phyloP scores from a whole-genome alignment of 176 grass and related monocot species.

The Rhipidocladum racemiflorum region DNA sequence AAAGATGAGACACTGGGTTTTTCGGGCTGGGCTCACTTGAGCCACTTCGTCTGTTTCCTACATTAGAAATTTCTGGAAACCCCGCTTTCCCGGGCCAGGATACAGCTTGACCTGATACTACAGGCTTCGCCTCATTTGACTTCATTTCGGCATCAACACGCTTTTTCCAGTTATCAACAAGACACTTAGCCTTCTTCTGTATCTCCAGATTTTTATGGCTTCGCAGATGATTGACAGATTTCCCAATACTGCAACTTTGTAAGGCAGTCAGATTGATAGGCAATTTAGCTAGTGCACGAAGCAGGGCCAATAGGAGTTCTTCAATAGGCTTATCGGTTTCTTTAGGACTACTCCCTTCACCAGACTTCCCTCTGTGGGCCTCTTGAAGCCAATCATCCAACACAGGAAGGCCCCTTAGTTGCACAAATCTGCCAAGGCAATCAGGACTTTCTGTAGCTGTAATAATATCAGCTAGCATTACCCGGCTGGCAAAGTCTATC shows the following conservation, averaged over 20 bases:
- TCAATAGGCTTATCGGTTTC: slow-evolving; percentile 61
- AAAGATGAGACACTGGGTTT: slow-evolving; percentile 35
- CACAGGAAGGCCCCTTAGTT: slow-evolving; percentile 56
- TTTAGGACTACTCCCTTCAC: slow-evolving; percentile 66
- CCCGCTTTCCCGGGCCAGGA: slow-evolving; percentile 63
- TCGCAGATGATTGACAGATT: slow-evolving; percentile 87
- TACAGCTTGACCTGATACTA: slow-evolving; percentile 55
- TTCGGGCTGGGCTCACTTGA: slow-evolving; percentile 55
- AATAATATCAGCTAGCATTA: slow-evolving; percentile 67
- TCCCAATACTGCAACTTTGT: slow-evolving; percentile 87
- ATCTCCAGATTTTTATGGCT: slow-evolving; percentile 84
- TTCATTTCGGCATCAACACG: slow-evolving; percentile 98
- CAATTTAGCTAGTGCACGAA: slow-evolving; percentile 79
- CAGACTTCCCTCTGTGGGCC: slow-evolving; percentile 57
- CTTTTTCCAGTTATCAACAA: slow-evolving; percentile 95
- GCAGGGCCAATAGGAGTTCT: slow-evolving; percentile 70
- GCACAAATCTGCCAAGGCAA: slow-evolving; percentile 64
- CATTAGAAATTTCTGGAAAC: slow-evolving; percentile 63
- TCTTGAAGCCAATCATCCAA: slow-evolving; percentile 78
- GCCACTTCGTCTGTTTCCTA: slow-evolving; percentile 60
- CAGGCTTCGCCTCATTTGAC: slow-evolving; percentile 64
- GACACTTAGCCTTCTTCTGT: slow-evolving; percentile 85
- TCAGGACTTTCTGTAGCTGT: slow-evolving; percentile 59
- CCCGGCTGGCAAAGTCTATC: slow-evolving; percentile 53
- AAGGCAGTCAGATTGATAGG: slow-evolving; percentile 86